phyloP scores from a whole-genome alignment of 2,329 filamentous ascomycete genomes.

The Aspergillus sp. region DNA sequence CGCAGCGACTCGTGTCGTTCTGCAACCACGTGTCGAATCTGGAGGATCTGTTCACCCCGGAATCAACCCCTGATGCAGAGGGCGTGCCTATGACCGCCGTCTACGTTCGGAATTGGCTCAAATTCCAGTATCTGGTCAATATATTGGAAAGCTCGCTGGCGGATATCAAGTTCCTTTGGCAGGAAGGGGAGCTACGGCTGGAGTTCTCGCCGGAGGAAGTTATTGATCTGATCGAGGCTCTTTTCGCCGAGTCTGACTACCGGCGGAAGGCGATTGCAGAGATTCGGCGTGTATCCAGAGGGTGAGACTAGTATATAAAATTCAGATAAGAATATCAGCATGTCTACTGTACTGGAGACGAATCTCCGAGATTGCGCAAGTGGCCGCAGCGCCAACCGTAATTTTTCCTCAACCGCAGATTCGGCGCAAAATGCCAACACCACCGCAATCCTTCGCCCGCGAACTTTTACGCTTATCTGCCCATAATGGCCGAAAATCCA shows the following conservation, averaged over 20 bases:
- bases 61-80: constrained; percentile 22
- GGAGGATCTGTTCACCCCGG: constrained; percentile 47
- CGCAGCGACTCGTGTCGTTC: constrained; percentile 48
- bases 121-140: constrained; percentile 55
- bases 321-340: constrained; percentile 1
- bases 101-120: constrained; percentile 55
- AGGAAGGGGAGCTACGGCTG: constrained; percentile 52
- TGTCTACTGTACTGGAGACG: background rate
- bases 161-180: constrained; percentile 58
- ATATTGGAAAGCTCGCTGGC: constrained; percentile 54
- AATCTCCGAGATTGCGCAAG: constrained; percentile 29
- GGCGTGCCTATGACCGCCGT: constrained; percentile 48
- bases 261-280: constrained; percentile 49
- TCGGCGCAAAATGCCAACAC: constrained; percentile 18
- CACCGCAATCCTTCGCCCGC: too few relatives aligned
- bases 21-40: constrained; percentile 48
- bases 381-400: constrained; percentile 34
- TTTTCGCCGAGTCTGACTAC: constrained; percentile 55
- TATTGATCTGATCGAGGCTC: constrained; percentile 52
- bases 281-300: constrained; percentile 36
- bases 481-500: constrained; percentile 18
- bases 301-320: constrained; percentile 4
- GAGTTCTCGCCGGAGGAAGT: constrained; percentile 55
- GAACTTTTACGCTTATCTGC: constrained; percentile 1
- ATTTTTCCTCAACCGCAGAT: constrained; percentile 27